These are phyloP conservation scores for Backusella westeae DNA, from an alignment of 192 early-diverging fungal species.

Conservation along the genomic window DNA sequence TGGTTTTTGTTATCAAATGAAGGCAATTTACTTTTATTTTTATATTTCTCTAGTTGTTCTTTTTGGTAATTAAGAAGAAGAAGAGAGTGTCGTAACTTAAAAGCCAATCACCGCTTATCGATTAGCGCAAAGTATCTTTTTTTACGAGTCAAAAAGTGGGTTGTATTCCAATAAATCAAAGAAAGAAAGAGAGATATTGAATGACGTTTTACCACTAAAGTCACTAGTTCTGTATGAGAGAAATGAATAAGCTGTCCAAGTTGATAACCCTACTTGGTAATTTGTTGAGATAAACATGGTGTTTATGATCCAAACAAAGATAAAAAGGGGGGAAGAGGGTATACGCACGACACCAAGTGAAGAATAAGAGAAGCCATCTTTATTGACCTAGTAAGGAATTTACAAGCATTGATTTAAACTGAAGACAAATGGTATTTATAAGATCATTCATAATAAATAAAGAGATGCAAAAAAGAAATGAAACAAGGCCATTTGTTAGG, in stretches of 20 bases:
- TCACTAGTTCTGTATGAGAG: background rate
- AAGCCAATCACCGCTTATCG: background rate
- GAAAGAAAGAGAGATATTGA: background rate
- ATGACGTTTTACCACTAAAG: background rate
- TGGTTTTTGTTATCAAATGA: background rate
- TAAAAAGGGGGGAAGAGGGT: no score
- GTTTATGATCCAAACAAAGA: no score
- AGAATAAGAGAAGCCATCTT: no score
- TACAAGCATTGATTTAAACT: no score
- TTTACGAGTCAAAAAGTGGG: background rate
- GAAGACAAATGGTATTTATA: no score
- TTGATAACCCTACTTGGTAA: no score
- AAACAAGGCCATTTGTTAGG: background rate
- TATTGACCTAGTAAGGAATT: no score
- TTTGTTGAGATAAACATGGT: no score
- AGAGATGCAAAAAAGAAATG: no score
- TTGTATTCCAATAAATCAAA: background rate
- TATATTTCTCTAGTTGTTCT: background rate
- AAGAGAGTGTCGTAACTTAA: background rate
- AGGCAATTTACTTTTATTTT: background rate
- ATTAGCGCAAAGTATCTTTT: background rate
- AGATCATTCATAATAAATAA: no score
- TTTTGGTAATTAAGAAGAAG: background rate
- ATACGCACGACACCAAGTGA: no score
- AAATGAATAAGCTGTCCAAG: background rate